A percentile compares a stretch with the other conserved stretches of the same genome.
Conservation (phyloP, 495 filamentous ascomycete genomes). For the Xylaria telfairii region DNA sequence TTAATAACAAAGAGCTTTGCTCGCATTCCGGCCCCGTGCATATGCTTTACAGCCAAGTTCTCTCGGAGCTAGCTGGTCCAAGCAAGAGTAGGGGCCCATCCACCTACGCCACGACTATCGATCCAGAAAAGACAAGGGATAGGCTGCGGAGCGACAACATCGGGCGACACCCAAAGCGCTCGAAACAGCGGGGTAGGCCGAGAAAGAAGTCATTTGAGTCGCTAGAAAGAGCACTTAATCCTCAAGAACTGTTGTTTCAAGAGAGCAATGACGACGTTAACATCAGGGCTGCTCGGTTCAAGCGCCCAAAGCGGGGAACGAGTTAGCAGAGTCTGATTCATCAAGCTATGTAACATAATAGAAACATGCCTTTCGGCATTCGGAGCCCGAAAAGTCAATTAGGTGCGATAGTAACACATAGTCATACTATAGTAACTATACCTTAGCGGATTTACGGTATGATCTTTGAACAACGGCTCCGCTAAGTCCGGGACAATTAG, state of each 20-base stretch:
- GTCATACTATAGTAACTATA: neutral
- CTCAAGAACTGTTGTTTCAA: constrained; percentile 17
- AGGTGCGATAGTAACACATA: neutral
- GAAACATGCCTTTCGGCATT: neutral
- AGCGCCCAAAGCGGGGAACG: constrained; percentile 4
- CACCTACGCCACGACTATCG: neutral
- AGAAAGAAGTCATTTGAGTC: neutral
- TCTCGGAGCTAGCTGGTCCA: neutral
- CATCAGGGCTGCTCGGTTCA: constrained; percentile 21
- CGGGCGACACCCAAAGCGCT: neutral
- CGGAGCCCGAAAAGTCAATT: neutral
- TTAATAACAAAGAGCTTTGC: neutral
- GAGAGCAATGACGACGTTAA: neutral
- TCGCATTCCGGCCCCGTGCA: neutral
- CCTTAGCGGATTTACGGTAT: neutral
- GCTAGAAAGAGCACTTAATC: constrained; percentile 11
- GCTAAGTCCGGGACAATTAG: neutral
- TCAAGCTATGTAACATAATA: neutral
- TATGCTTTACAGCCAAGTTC: neutral
- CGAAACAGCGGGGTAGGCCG: constrained; percentile 14
- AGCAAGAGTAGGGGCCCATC: too few species aligned
- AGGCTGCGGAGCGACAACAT: neutral
- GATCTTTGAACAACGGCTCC: neutral
- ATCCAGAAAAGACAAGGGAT: neutral
- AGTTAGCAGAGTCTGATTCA: too few species aligned